Percentiles rank a stretch among this genome's conserved stretches.
Evolutionary conservation across 805 yeast species (phyloP).

Genomic region (Lipomyces yamadae): DNA sequence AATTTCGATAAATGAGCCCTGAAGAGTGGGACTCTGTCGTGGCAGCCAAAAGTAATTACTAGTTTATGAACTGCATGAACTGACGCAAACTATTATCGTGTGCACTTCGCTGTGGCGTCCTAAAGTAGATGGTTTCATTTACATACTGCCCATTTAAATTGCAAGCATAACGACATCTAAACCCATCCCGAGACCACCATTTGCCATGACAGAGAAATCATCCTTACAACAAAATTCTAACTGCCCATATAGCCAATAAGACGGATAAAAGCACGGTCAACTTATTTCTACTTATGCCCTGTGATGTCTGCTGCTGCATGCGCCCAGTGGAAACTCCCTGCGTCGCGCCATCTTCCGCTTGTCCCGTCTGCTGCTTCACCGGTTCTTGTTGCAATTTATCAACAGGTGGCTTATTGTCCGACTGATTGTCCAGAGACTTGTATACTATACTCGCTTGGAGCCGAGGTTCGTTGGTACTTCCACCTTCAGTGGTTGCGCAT

Average conservation of each 20-base stretch:
- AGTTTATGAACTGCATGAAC: too few species aligned
- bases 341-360: not conserved
- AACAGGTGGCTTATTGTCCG: not conserved
- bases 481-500: not conserved
- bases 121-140: too few species aligned
- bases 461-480: conserved; percentile 2
- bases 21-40: too few species aligned
- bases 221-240: not conserved
- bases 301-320: not conserved
- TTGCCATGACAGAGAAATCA: too few species aligned
- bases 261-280: not conserved
- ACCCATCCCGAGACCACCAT: not conserved
- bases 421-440: not conserved
- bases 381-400: not conserved
- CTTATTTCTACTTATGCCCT: not conserved
- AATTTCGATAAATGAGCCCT: too few species aligned
- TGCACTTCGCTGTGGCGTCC: too few species aligned
- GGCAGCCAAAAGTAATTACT: too few species aligned
- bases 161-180: not conserved
- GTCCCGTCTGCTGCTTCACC: not conserved
- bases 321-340: not conserved
- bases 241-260: not conserved
- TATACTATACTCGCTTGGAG: conserved; percentile 1
- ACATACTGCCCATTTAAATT: too few species aligned
- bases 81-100: too few species aligned